Evolutionary conservation across 1,284 basidiomycete species (phyloP), one percentile per base, ranked within the genome.

Genomic region (Moesziomyces parantarcticus): DNA sequence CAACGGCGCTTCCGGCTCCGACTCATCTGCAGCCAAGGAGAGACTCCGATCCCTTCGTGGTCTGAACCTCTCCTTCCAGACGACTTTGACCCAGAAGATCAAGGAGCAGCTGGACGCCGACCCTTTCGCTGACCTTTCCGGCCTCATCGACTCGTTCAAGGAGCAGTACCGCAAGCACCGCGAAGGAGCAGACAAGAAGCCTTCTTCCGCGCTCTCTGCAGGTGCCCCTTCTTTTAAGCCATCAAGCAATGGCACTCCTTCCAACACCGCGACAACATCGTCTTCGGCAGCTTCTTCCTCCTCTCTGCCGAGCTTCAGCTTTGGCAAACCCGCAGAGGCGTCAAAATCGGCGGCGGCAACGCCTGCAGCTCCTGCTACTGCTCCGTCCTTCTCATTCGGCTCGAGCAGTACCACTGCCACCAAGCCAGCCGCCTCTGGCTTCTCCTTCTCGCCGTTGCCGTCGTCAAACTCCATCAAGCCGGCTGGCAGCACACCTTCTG

Each of bases 101-200:
- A 67, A 59, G 39, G 63, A 47, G 49, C 69, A 67, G 42, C 64
- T 72, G 20, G 63, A 62, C 3, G 52, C 52, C 11, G 69, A 72
- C 34, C 63, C 69, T 2, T 72, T 72, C 34, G 63, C 56, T 3
- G 69, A 72, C n/a, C 62, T 72, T 14, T 45, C 56, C 2, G 8
- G 11, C 14, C 55, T 72, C 49, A 50, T 66, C 49, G 58, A 62
- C 29, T 41, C 59, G 6, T 55, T 72, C 52, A n/a, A 23, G n/a
- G 50, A 46, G 8, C 69, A 72, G 57, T 72, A 72, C 39, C 48
- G 59, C 8, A 72, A 63, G 29, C 69, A 72, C 20, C 59, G 59
- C 2, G 48, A 56, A 5, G 23, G 51, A 18, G 26, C 52, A 7
- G 64, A 67, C 10, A 50, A 48, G 29, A 56, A 58, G 41, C 13